Base-by-base conservation (phyloP, 441 rosid genomes). In the Populus tomentosa region DNA sequence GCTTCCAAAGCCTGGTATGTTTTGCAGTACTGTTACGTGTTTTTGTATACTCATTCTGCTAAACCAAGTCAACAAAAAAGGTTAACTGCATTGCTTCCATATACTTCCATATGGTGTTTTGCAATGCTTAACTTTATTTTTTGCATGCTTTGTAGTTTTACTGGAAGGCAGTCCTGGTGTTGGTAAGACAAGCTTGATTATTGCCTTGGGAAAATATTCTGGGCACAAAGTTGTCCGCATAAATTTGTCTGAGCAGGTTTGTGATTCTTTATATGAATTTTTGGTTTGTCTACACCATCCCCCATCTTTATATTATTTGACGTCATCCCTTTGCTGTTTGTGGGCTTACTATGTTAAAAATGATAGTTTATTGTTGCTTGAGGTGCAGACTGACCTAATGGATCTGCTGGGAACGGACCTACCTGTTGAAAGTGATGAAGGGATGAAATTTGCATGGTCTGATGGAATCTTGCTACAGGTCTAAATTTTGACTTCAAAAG, bases 91-190 rank as follows among this genome's bases (percentile, higher is more conserved):
- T 24, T 46, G 35, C 53, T 26, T 50, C 66, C 59, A 72, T 28
- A 33, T 42, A 64, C 79, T 66, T 69, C 28, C 56, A 10, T 72
- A 10, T 73, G 71, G 70, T 62, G 32, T 77, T 53, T 68, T 77
- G 59, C 24, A 69, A 68, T 70, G 35, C 74, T 75, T 74, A 61
- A 67, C 59, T 72, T 32, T n/a, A 70, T 80, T 33, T 28, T 75
- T 67, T 20, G n/a, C 72, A n/a, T 78, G 61, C 61, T 77, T 84
- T 83, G 69, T 92, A 93, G 99, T 93, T 79, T 84, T 97, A 71
- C 76, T 97, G 84, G 99, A 97, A 89, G 99, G 99, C 79, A 94
- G 98, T 84, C 99, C 99, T 9, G 99, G 99, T 79, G 99, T 97
- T 83, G 99, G 99, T 77, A 97, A 97, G 86, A 97, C 99, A 76